Base-by-base conservation (phyloP, 2,329 filamentous ascomycete species). In the Xylaria multiplex region DNA sequence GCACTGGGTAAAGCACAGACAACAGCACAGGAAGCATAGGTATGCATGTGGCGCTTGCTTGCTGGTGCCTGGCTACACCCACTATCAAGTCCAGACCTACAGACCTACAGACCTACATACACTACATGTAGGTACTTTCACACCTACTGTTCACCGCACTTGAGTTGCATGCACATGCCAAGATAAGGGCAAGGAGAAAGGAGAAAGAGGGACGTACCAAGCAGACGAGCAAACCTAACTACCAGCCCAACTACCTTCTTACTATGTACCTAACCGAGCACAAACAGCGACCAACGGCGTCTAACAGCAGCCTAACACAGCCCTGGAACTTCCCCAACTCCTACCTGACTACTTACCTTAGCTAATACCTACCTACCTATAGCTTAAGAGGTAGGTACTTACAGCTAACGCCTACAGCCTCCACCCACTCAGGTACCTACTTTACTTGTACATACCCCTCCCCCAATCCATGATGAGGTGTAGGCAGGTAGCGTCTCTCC, bases 311-410 rank as follows among this genome's bases (percentile, higher is more conserved):
- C 40, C 55, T 67, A 55, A 46, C 46, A 27, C 32, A 24, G 40
- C 59, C 35, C 60, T 67, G 68, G 65, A 64, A 66, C 65, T 62
- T 63, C 64, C 67, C 67, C 62, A 68, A 64, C 46, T 46, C 37
- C 22, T 19, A 60, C 43, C 54, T 45, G 43, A 52, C 6, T 37
- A 40, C 19, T 24, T 19, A 7, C 22, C 6, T 30, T 14, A 50
- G 50, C n/a, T 8, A 32, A 16, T 32, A 35, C 48, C 13, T 35
- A 35, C 48, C 13, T 35, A 19, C 19, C 19, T 19, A 19, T 19
- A 19, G 19, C 19, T 19, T 19, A 19, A 19, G 19, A 19, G 19
- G 19, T 19, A 19, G 19, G 19, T 19, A 19, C 19, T 19, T 19
- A 19, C 19, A 19, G 19, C 19, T 19, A 19, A 19, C 19, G 19